Evolutionary conservation across 192 early-diverging fungal genomes (phyloP), one percentile per base, ranked within the genome.

Genomic region (Coemansia sp.): DNA sequence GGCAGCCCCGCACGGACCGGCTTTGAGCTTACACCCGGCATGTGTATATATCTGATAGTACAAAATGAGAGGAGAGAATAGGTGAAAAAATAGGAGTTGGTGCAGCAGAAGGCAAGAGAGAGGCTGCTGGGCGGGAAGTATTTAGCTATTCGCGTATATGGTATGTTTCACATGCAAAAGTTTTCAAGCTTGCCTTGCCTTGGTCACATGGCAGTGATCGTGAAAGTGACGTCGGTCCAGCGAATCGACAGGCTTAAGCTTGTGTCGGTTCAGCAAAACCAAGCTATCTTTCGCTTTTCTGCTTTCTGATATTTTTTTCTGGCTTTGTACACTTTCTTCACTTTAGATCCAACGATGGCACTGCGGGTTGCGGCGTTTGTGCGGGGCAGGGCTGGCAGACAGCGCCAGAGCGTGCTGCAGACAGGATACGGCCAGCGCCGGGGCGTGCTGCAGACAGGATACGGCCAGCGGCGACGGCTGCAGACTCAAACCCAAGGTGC

Each of bases 1-100:
- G 69, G 48, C 49, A 72, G 65, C 47, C 62, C 66, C 9, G 54
- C 65, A 2, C 55, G 42, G 3, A 49, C 58, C 6, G 54, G 53
- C 51, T 59, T 62, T 28, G 65, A 61, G 58, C 62, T 50, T 16
- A 54, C 60, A 14, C 31, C 56, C 2, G 67, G 54, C 67, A 69
- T 27, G 24, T 21, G 14, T 38, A 16, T 18, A 31, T 24, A 21
- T 18, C n/a, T 3, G 32, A 38, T 16, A 14, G 8, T 33, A 44
- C n/a, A 9, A 14, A 33, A 14, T 29, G 9, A 16, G 40, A 24
- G 32, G 7, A 2, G 22, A 23, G 25, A 14, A 25, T 21, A 25
- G 46, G 23, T 10, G 32, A 16, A 16, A 16, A 5, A 38, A 38
- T 38, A 38, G 3, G n/a, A n/a, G n/a, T n/a, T n/a, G n/a, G n/a